Evolutionary conservation across 768 basidiomycete genomes (phyloP).

Genomic region (Kwoniella dejecticola): DNA sequence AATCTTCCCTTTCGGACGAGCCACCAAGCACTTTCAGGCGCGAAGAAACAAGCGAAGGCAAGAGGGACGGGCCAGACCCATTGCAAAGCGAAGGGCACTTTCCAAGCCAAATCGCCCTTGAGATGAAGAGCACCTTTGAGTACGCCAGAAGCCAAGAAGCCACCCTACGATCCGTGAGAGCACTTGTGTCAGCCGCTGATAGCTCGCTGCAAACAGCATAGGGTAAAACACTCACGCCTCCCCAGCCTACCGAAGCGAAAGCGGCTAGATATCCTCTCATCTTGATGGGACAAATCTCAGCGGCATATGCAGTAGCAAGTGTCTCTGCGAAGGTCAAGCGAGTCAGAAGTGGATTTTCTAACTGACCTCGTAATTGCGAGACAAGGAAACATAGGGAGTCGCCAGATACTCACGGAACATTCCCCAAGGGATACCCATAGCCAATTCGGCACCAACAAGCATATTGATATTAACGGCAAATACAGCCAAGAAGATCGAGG

Average conservation of each 20-base stretch:
- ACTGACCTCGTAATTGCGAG: no score
- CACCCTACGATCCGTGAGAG: slow-evolving; percentile 20
- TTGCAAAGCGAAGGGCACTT: slow-evolving; percentile 45
- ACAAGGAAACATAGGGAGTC: no score
- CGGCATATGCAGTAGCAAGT: slow-evolving; percentile 37
- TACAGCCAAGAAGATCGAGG: slow-evolving; percentile 31
- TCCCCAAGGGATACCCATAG: slow-evolving; percentile 35
- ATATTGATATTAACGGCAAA: slow-evolving; percentile 27
- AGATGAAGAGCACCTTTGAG: slow-evolving; percentile 35
- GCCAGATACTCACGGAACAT: slow-evolving; percentile 33
- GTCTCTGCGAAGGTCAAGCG: slow-evolving; percentile 27
- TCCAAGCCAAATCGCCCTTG: slow-evolving; percentile 38
- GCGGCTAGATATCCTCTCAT: slow-evolving; percentile 48
- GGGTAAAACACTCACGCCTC: slow-evolving; percentile 16
- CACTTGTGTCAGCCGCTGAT: background rate
- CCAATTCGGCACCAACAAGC: slow-evolving; percentile 30
- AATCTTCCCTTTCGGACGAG: slow-evolving; percentile 37
- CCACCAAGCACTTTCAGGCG: slow-evolving; percentile 45
- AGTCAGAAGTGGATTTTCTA: slow-evolving; percentile 5
- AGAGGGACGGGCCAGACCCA: slow-evolving; percentile 56
- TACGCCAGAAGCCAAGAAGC: slow-evolving; percentile 34
- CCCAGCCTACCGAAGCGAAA: slow-evolving; percentile 40
- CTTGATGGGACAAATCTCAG: slow-evolving; percentile 49
- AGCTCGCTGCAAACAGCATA: background rate
- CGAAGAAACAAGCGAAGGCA: slow-evolving; percentile 43